Evolutionary conservation across 2,329 filamentous ascomycete species (phyloP), one percentile per base, ranked within the genome.

Genomic region (Whalleya microplaca): DNA sequence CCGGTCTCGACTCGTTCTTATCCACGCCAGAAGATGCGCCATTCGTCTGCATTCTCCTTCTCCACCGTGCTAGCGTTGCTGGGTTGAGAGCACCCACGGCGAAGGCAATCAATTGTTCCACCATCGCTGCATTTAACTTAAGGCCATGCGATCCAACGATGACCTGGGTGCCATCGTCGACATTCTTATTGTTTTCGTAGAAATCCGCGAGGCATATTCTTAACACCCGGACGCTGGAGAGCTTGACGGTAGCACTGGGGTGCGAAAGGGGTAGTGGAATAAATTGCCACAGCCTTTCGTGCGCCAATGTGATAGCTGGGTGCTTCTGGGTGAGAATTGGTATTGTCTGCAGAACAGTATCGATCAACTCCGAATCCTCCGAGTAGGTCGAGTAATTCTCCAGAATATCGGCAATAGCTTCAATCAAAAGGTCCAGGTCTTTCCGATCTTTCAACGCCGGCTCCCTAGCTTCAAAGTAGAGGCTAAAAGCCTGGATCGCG

Each of bases 181-280:
- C 71, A 27, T 78, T 78, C 44, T 80, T 83, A 66, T 84, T 86
- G 9, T 82, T 82, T 57, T 83, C 82, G 20, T 89, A 90, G 62
- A 96, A 86, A 71, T 96, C 90, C 2, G 87, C 84, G 65, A 97
- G 86, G 73, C 91, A 95, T n/a, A 82, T 80, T 45, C 88, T 88
- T 41, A 93, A 76, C 18, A 98, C 78, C 58, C 85, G 87, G 10
- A 92, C 84, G 18, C 92, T 85, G 7, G 87, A 87, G 48, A 92
- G 81, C 71, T 95, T 94, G 56, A 97, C 87, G 72, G 86, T 85
- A 2, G 84, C 76, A 63, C 95, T 85, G 1, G 85, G 83, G 67
- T 91, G 91, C 19, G 86, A 85, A 18, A 96, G 81, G 63, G 88
- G 89, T 40, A 81, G 78, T 52, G 86, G 83, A 16, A 95, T 79